Percentiles rank a stretch among this genome's conserved stretches.
These are phyloP conservation scores for Colletotrichum sp. DNA, from an alignment of 2,329 filamentous ascomycete species.

Conservation along the genomic window DNA sequence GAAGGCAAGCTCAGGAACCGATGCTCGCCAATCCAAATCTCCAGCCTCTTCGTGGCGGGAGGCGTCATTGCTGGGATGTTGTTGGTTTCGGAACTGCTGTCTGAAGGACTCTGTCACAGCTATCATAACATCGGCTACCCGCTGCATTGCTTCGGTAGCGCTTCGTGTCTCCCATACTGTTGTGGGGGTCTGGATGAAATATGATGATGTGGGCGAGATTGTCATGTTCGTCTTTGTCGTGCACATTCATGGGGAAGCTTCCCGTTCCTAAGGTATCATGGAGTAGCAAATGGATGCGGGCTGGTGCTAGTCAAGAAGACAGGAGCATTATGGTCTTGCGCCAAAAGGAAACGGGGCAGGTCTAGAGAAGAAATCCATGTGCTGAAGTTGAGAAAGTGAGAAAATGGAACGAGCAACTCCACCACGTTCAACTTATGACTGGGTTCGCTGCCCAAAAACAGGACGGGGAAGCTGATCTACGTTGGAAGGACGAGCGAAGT, in stretches of 20 bases:
- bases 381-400: not conserved
- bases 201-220: not conserved
- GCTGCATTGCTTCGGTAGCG: not conserved
- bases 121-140: conserved; percentile 7
- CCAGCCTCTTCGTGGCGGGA: not conserved
- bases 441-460: not conserved
- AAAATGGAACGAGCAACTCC: not conserved
- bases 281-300: not conserved
- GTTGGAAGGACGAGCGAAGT: not conserved
- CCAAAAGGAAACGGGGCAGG: not conserved
- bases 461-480: not conserved
- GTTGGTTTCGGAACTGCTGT: not conserved
- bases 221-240: not conserved
- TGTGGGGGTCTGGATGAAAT: not conserved
- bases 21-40: not conserved
- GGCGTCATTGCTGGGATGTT: not conserved
- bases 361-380: not conserved
- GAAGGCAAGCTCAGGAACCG: not conserved
- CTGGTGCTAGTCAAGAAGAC: not conserved
- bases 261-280: too few species aligned
- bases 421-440: not conserved
- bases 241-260: not conserved
- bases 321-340: not conserved
- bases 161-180: conserved; percentile 7
- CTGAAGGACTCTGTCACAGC: conserved; percentile 7